Base-by-base conservation (phyloP, 2,329 filamentous ascomycete genomes). In the Intubia oerlemansii region DNA sequence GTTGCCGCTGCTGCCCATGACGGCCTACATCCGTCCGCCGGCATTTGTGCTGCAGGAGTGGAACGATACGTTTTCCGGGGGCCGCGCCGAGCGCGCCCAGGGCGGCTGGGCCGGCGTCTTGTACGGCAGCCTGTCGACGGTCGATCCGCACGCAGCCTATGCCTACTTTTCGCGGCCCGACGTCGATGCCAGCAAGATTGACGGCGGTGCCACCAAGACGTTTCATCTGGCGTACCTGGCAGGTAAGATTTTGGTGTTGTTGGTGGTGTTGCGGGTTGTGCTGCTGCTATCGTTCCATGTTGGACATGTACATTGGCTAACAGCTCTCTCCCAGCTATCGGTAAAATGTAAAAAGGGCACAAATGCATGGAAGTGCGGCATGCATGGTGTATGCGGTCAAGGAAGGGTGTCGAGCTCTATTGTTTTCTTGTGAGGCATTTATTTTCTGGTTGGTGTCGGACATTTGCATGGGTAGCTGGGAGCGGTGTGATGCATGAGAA, bases 51-150 rank as follows among this genome's bases (percentile, higher is more conserved):
- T 52, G 24, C 66, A 91, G 49, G 85, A 92, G 49, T 92, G 82
- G 82, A 55, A 73, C 25, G 60, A 64, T 2, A 80, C 75, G 43
- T 95, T 95, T 48, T 61, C 62, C 29, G 54, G 67, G n/a, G 68
- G 68, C 1, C 62, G 75, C 8, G 66, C 66, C 1, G 65, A 77
- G 30, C 47, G 54, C 1, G 67, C 82, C 5, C 50, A 56, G 7
- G 78, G 76, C 24, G 80, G 80, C 1, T 95, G 88, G 88, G 76
- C 67, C 45, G 80, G 85, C 1, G 67, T 95, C 12, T 49, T 95
- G 20, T 80, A 74, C 42, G 79, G 71, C 14, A 93, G 90, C 46
- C 61, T 80, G 24, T 82, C 80, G 1, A 68, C 84, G 7, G 57
- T 82, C 23, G 66, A 92, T 44, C 68, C 85, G 0, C 50, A 48